Conservation (phyloP, 345 rosid species). For the Corchorus capsularis region DNA sequence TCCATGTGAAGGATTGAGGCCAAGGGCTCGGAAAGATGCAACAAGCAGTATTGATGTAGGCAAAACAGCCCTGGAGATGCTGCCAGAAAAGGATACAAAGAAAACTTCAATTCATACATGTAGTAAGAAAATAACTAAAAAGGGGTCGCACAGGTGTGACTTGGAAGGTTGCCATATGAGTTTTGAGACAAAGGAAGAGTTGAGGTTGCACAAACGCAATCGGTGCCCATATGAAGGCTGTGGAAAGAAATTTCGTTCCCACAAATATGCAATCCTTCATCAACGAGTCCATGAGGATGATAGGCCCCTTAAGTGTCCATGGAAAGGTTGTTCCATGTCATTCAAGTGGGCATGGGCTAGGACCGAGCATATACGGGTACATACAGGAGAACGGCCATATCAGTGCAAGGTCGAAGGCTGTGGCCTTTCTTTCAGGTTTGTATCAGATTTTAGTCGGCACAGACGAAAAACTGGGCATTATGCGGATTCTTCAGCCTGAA, state of each 20-base stretch:
- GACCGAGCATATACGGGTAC: conserved; percentile 94
- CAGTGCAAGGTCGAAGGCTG: conserved; percentile 80
- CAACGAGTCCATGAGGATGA: conserved; percentile 91
- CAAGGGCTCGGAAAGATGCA: conserved; percentile 55
- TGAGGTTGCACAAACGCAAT: conserved; percentile 69
- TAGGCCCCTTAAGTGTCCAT: conserved; percentile 83
- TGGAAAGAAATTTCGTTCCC: conserved; percentile 79
- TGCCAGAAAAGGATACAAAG: conserved; percentile 39
- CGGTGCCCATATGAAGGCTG: conserved; percentile 84
- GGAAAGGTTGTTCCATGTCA: conserved; percentile 88
- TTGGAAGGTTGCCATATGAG: conserved; percentile 88
- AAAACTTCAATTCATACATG: conserved; percentile 31
- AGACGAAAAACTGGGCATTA: conserved; percentile 92
- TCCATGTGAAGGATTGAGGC: conserved; percentile 98
- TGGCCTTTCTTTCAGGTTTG: conserved; percentile 87
- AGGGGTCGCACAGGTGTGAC: conserved; percentile 56
- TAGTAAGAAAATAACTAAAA: conserved; percentile 36
- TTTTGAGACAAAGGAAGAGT: conserved; percentile 67
- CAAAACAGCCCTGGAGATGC: conserved; percentile 35
- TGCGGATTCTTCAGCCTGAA: conserved; percentile 41
- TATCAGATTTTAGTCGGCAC: conserved; percentile 92
- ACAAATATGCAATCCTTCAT: conserved; percentile 76
- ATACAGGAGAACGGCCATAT: conserved; percentile 93
- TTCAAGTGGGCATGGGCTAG: conserved; percentile 99
- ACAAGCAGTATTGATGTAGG: conserved; percentile 22